Base-by-base conservation (phyloP, 2,329 filamentous ascomycete species). In the Westerdykella sp. region DNA sequence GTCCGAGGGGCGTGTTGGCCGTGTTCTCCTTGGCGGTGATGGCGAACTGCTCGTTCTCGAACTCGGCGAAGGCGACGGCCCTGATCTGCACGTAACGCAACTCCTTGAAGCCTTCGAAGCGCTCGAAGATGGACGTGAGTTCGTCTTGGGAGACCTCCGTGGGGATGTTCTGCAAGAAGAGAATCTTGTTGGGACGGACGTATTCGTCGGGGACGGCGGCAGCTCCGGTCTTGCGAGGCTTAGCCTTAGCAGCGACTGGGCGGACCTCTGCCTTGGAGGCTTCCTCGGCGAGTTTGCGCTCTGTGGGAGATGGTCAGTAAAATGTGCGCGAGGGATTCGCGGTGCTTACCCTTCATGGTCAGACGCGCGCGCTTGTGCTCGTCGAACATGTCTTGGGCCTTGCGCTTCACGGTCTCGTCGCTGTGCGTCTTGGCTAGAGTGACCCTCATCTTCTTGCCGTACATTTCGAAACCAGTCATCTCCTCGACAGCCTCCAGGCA, bases 1-100 rank as follows among this genome's bases (percentile, higher is more conserved):
- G 81, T 41, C 84, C 85, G 55, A 98, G 73, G 18, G 80, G 74
- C 80, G 93, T 90, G 16, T 88, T 88, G 11, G 87, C 84, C 25
- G 88, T 95, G 51, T 84, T 88, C 74, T 97, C 91, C 76, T 95
- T 97, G 14, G 93, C 93, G 42, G 82, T 84, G 58, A 95, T 95
- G 22, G 93, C 90, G 34, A 87, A 89, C 38, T 83, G 78, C 71
- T 97, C 89, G 53, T 80, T 83, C 59, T 95, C 88, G 71, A 97
- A 98, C 69, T 98, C 93, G 47, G 96, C 88, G 67, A 98, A 98
- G 1, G 89, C 93, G 66, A 98, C 90, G 3, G 88, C 88, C 40
- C 91, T 77, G 23, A 88, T 86, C 5, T 91, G 90, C 37, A 97
- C 91, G 63, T 88, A 70, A 59, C 93, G 81, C 37, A 96, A 87